Base-by-base conservation (phyloP, 176 grass and related monocot species). In the Oryza rufipogon region DNA sequence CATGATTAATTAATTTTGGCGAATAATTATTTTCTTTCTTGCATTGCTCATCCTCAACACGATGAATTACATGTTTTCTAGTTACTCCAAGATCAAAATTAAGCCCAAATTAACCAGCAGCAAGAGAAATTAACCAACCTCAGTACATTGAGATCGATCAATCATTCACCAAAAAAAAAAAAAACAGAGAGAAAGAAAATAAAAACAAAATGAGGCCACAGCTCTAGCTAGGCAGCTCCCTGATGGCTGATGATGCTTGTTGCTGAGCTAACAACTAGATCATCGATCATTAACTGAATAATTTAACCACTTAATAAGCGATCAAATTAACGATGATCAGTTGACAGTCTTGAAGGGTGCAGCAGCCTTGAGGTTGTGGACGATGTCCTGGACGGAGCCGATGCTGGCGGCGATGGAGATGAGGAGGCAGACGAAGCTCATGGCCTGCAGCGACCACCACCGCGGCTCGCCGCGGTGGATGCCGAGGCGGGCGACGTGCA, bases 331-430 rank as follows among this genome's bases (percentile, higher is more conserved):
- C 0, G 4, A 36, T 36, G 15, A 52, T 52, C 83, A 98, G 73
- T 91, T 78, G 14, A 58, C 71, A 25, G 75, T 91, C 84, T 89
- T 94, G 76, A 99, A 99, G 0, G 87, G 97, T 7, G 90, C 65
- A 34, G 93, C 93, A 3, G 76, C 73, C 73, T 91, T 99, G 66
- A 99, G 80, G 81, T 96, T 99, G 87, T 91, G 93, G 34, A 99
- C 97, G 77, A 99, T 94, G 85, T 99, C 97, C 58, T 93, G 89
- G 74, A 99, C 88, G 42, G 97, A 99, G 0, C 93, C 97, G 73
- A 99, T 49, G 61, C 93, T 91, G 8, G 93, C 93, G 5, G 90
- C 97, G 33, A 96, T 4, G 76, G 97, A 99, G 77, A 99, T 87
- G 72, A 96, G 80, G 7, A 99, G 86, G 71, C 93, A 99, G 71